Conservation (phyloP, 129 eudicot species). For the Saposhnikovia divaricata region DNA sequence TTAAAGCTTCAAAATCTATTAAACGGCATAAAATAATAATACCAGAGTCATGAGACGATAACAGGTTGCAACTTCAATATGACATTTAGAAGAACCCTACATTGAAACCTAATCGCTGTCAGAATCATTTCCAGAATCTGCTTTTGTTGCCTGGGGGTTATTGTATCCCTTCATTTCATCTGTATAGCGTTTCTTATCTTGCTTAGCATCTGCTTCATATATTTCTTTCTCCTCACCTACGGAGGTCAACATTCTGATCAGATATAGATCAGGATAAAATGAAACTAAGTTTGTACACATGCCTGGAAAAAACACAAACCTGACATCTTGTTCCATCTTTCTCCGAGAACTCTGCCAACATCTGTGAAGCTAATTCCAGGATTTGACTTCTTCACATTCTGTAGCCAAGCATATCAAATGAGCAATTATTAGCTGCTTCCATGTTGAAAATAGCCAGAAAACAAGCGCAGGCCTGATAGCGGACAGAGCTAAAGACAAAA, state of each 20-base stretch:
- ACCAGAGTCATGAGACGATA: background rate
- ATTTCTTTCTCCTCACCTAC: conserved; percentile 81
- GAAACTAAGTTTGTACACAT: background rate
- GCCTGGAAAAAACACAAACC: conserved; percentile 25
- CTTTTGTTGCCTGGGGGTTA: conserved; percentile 41
- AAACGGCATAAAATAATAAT: background rate
- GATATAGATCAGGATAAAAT: background rate
- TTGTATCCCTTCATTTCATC: conserved; percentile 69
- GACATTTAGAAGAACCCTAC: background rate
- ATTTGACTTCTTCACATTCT: conserved; percentile 53
- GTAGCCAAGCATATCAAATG: conserved; percentile 14
- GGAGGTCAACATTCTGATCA: background rate
- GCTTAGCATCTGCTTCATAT: conserved; percentile 70
- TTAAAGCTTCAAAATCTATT: background rate
- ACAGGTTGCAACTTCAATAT: background rate
- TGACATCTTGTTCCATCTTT: conserved; percentile 63
- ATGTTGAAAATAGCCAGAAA: background rate
- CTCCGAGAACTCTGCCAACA: conserved; percentile 48
- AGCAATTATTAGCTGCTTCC: background rate
- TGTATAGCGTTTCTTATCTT: conserved; percentile 66
- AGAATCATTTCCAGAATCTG: conserved; percentile 61
- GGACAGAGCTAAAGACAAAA: background rate
- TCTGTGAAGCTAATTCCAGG: conserved; percentile 48
- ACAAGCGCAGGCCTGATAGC: background rate
- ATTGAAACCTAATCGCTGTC: conserved; percentile 41